phyloP scores from a whole-genome alignment of 306 rosid genomes.

The Fragaria ananassa region DNA sequence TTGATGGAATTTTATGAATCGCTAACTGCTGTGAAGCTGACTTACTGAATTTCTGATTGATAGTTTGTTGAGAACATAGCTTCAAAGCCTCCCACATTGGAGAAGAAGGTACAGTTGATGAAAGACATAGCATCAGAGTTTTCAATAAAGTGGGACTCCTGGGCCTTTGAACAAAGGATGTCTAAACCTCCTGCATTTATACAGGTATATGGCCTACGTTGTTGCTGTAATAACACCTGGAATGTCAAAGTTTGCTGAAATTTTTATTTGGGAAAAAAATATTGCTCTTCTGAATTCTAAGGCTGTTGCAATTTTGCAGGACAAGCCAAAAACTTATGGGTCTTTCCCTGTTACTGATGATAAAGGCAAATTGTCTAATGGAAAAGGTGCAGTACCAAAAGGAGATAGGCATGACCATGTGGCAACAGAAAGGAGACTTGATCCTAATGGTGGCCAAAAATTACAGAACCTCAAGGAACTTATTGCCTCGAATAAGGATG shows the following conservation, averaged over 20 bases:
- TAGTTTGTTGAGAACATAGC: constrained; percentile 76
- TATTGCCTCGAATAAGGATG: constrained; percentile 39
- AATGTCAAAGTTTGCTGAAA: not conserved
- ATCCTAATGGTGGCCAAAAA: constrained; percentile 29
- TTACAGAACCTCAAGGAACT: constrained; percentile 41
- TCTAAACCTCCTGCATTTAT: constrained; percentile 44
- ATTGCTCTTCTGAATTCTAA: constrained; percentile 13
- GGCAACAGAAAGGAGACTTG: constrained; percentile 29
- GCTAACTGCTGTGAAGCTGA: constrained; percentile 28
- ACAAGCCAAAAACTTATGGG: constrained; percentile 35
- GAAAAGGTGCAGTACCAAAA: constrained; percentile 36
- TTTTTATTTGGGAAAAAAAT: not conserved
- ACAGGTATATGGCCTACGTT: constrained; percentile 51
- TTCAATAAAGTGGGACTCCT: constrained; percentile 82
- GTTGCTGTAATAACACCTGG: constrained; percentile 11
- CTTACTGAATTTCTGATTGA: constrained; percentile 22
- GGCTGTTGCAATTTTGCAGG: constrained; percentile 50
- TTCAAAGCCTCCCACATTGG: constrained; percentile 63
- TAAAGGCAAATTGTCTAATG: constrained; percentile 31
- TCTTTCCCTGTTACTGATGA: constrained; percentile 25
- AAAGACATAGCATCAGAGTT: constrained; percentile 70
- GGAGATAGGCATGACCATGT: constrained; percentile 35
- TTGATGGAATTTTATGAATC: constrained; percentile 10
- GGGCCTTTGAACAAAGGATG: constrained; percentile 75
- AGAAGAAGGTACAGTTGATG: constrained; percentile 69